Evolutionary conservation across 495 filamentous ascomycete genomes (phyloP).

Genomic region (Trichoderma reesei): DNA sequence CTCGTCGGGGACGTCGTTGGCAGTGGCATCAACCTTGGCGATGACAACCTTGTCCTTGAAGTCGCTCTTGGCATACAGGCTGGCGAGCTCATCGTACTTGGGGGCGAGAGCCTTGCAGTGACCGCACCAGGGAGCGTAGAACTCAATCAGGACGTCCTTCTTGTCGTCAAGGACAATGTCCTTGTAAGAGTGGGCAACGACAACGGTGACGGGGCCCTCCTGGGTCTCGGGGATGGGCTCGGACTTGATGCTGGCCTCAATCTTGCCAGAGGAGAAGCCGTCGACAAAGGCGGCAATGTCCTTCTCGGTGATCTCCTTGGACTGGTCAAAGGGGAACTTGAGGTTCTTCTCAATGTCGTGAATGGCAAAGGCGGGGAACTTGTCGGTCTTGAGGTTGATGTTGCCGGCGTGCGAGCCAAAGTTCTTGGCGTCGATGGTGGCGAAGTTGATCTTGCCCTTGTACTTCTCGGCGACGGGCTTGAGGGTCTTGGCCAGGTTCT

Average conservation of each 20-base stretch:
- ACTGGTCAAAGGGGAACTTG: slow-evolving; percentile 92
- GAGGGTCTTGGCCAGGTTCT: slow-evolving; percentile 54
- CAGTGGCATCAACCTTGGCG: slow-evolving; percentile 95
- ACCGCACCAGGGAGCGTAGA: slow-evolving; percentile 98
- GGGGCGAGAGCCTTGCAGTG: slow-evolving; percentile 95
- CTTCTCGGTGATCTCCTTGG: slow-evolving; percentile 65
- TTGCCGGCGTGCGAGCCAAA: slow-evolving; percentile 95
- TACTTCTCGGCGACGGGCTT: slow-evolving; percentile 60
- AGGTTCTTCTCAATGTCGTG: slow-evolving; percentile 92
- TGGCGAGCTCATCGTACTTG: slow-evolving; percentile 85
- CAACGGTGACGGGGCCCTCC: slow-evolving; percentile 77
- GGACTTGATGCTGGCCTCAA: slow-evolving; percentile 94
- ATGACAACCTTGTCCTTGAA: slow-evolving; percentile 76
- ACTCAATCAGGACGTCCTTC: slow-evolving; percentile 97
- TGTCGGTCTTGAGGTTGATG: slow-evolving; percentile 90
- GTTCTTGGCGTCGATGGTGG: slow-evolving; percentile 90
- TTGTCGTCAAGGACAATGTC: slow-evolving; percentile 84
- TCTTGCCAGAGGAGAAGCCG: slow-evolving; percentile 76
- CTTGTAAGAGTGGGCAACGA: slow-evolving; percentile 92
- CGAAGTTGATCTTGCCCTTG: slow-evolving; percentile 87
- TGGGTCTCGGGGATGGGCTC: slow-evolving; percentile 94
- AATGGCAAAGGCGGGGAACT: slow-evolving; percentile 96
- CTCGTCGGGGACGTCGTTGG: slow-evolving; percentile 94
- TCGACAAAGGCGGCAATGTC: slow-evolving; percentile 76
- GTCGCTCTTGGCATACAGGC: slow-evolving; percentile 64